Evolutionary conservation across 2,329 filamentous ascomycete genomes (phyloP), one percentile per base, ranked within the genome.

Genomic region (Pseudogymnoascus sp.): DNA sequence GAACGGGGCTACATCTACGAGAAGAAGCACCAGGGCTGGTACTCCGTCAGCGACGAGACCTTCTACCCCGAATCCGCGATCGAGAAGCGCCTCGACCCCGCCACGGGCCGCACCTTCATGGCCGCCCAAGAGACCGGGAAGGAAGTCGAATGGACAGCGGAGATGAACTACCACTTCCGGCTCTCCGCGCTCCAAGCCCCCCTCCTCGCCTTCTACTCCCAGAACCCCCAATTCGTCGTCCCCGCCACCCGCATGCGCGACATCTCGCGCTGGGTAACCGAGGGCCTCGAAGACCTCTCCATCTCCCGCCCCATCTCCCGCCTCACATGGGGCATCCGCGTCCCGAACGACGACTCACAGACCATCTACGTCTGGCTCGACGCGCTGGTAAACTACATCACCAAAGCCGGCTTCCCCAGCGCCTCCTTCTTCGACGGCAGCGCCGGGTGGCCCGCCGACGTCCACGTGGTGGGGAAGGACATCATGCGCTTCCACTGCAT

Each of bases 301-400:
- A 85, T 97, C 60, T 98, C 93, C 2, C 83, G 96, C 28, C 95
- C 95, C 0, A 79, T 83, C 3, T 85, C 88, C 62, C 84, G 95
- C 59, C 76, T 98, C 41, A 83, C 79, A 24, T 99, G 95, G 95
- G 95, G 95, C 3, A 89, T 99, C 63, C 86, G 82, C 6, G 95
- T 97, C 26, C 95, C 95, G 0, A 88, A 87, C 61, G 95, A 99
- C 70, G 78, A 84, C 0, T 84, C 80, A 16, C 95, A 98, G 75
- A 98, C 93, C 2, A 93, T 99, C 64, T 99, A 99, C 72, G 96
- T 99, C 33, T 99, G 95, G 95, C 83, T 99, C 0, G 96, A 99
- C 76, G 95, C 95, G 1, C 83, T 99, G 31, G 83, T 98, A 70
- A 99, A 97, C 75, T 99, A 99, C 74, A 78, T 95, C 61, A 96